Base-by-base conservation (phyloP, 108 stramenopile species). In the Pseudonitzschia pungens region DNA sequence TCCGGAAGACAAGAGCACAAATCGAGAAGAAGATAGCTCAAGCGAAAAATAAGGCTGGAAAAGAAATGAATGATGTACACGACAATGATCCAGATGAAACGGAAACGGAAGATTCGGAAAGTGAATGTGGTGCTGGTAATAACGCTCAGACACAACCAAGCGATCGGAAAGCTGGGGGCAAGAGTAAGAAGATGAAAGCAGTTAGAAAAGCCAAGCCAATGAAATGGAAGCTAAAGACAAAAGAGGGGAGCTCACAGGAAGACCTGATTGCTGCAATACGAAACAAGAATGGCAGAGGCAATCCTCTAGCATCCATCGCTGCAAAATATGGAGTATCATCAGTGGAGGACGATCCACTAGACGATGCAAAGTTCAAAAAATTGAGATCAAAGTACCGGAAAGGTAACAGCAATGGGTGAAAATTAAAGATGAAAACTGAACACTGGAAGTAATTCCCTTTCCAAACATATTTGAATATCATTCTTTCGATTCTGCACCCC, bases 321-420 rank as follows among this genome's bases (percentile, higher is more conserved):
- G 80, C 85, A 21, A 70, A 87, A 51, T 94, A 94, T 65, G 89
- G 89, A 10, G 86, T 81, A 4, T 50, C 64, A 7, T 76, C 77
- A 56, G 77, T 76, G 9, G 81, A 78, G 5, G 72, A 79, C 12
- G 81, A 85, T 65, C 85, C 81, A 36, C 81, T 94, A 71, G 80
- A 78, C 43, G 89, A 91, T 77, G 90, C 78, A 32, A 84, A 81
- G 33, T 94, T 94, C 73, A 78, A 83, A 42, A 81, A 76, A 59
- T 70, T 88, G 41, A 89, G 85, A 71, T 85, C 89, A 4, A 81
- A 76, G 57, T 41, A 89, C 56, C 78, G 60, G 85, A 85, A 67
- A 88, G 89, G 66, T 77, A 80, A 62, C 72, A 71, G 66, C 4
- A 51, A 65, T 73, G 63, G 18, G 18, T 53, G 16, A 21, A 53